Conservation (phyloP, 768 basidiomycete genomes). For the Chiua virens region DNA sequence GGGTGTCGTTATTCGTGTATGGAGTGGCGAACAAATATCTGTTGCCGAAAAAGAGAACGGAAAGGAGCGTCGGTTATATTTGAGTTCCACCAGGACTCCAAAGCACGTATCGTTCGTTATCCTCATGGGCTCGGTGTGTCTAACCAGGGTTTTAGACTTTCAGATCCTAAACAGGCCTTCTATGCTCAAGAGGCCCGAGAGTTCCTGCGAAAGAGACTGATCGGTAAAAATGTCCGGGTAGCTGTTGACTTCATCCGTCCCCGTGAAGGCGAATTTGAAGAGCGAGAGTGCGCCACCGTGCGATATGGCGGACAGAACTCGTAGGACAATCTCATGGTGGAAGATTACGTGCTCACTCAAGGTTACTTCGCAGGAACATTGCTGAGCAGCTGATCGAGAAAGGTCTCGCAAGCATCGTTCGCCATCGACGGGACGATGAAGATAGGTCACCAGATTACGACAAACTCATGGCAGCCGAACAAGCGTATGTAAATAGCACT, state of each 20-base stretch:
- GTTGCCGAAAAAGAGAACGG: conserved; percentile 69
- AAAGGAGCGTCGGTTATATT: conserved; percentile 80
- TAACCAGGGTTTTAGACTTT: conserved; percentile 48
- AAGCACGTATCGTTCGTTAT: conserved; percentile 48
- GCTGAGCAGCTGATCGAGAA: conserved; percentile 94
- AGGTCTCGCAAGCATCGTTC: conserved; percentile 84
- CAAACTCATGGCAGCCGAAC: conserved; percentile 93
- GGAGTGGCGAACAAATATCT: conserved; percentile 91
- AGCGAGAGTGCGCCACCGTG: conserved; percentile 88
- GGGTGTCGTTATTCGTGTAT: conserved; percentile 79
- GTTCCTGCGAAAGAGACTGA: conserved; percentile 87
- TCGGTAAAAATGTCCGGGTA: conserved; percentile 86
- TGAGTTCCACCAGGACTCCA: conserved; percentile 86
- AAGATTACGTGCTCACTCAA: conserved; percentile 1
- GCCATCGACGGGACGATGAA: conserved; percentile 94
- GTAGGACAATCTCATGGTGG: conserved; percentile 42
- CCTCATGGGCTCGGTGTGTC: not conserved
- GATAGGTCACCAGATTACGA: conserved; percentile 95
- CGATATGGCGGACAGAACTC: conserved; percentile 78
- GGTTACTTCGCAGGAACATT: conserved; percentile 60
- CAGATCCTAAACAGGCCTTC: conserved; percentile 82
- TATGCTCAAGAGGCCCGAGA: conserved; percentile 93
- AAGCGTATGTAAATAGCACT: conserved; percentile 58
- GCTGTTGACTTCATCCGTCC: conserved; percentile 89
- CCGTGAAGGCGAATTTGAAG: conserved; percentile 89